phyloP scores from a whole-genome alignment of 495 filamentous ascomycete genomes.

The Penicillium nucicola region DNA sequence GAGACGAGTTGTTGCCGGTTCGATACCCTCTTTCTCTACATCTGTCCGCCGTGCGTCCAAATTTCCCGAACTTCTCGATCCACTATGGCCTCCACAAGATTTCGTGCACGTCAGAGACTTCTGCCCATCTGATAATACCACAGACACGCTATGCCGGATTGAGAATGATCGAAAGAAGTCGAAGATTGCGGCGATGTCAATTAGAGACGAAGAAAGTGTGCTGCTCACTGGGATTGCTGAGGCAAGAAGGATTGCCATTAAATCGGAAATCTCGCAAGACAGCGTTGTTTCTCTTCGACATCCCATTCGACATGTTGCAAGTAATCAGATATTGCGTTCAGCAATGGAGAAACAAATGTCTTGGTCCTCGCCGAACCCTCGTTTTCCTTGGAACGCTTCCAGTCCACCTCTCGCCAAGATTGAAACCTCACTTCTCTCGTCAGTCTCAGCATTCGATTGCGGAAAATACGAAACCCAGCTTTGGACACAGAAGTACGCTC shows the following conservation, averaged over 20 bases:
- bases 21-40: slow-evolving; percentile 7
- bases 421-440: slow-evolving; percentile 54
- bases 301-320: slow-evolving; percentile 33
- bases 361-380: slow-evolving; percentile 10
- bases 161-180: slow-evolving; percentile 30
- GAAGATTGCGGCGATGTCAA: slow-evolving; percentile 29
- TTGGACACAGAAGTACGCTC: slow-evolving; percentile 90
- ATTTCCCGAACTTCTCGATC: slow-evolving; percentile 56
- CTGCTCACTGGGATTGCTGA: slow-evolving; percentile 17
- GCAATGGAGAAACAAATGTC: slow-evolving; percentile 36
- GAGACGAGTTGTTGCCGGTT: slow-evolving; percentile 3
- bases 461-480: slow-evolving; percentile 66
- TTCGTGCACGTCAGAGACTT: slow-evolving; percentile 52
- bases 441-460: slow-evolving; percentile 76
- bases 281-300: slow-evolving; percentile 21
- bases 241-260: slow-evolving; percentile 8
- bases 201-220: slow-evolving; percentile 36
- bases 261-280: neutral
- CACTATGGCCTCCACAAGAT: slow-evolving; percentile 68
- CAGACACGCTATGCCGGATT: neutral
- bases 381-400: slow-evolving; percentile 2
- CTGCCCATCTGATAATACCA: neutral
- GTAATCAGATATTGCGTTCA: slow-evolving; percentile 30
- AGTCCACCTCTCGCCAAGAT: slow-evolving; percentile 55
- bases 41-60: slow-evolving; percentile 41